These are phyloP conservation scores for Nicotiana tabacum DNA, from an alignment of 257 asterid species.

Conservation along the genomic window DNA sequence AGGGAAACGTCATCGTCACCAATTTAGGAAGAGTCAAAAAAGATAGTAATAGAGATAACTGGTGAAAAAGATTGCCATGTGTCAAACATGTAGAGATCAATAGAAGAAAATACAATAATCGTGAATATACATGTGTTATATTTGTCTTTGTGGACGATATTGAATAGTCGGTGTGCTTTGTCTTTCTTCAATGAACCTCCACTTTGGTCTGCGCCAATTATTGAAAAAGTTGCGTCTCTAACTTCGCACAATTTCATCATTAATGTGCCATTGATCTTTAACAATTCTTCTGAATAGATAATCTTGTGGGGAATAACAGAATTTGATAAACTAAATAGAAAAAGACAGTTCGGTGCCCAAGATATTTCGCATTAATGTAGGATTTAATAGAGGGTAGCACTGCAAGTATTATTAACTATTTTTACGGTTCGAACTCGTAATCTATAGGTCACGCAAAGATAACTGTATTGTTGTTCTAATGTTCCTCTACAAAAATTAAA, in stretches of 20 bases:
- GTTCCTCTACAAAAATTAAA: too few relatives aligned
- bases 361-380: accelerated
- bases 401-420: too few relatives aligned
- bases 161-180: slow-evolving; percentile 1
- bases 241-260: background rate
- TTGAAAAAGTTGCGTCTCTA: background rate
- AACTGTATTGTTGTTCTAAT: too few relatives aligned
- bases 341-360: accelerated
- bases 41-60: background rate
- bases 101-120: background rate
- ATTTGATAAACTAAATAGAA: background rate
- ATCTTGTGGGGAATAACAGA: background rate
- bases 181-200: background rate
- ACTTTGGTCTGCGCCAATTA: background rate
- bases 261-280: background rate
- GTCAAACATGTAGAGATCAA: background rate
- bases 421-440: too few relatives aligned
- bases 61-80: background rate
- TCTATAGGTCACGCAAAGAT: accelerated
- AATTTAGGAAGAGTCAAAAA: background rate
- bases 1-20: background rate
- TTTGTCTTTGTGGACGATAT: background rate
- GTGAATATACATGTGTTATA: background rate
- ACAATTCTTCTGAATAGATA: background rate
- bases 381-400: too few relatives aligned